phyloP scores from a whole-genome alignment of 768 basidiomycete genomes.

The Phanerodontia chrysosporium region DNA sequence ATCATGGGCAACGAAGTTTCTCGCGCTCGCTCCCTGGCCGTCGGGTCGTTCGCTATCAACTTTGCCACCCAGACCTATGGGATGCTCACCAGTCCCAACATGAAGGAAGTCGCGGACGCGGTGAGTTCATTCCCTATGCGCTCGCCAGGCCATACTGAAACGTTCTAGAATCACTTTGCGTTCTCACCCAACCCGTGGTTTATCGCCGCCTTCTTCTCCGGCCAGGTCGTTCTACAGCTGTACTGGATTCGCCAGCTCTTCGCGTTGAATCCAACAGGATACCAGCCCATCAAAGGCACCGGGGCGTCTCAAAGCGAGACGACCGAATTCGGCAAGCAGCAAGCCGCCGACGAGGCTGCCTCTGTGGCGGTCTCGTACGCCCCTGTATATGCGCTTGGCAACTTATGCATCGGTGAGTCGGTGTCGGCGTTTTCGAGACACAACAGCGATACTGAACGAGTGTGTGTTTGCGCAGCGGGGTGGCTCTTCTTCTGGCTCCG shows the following conservation, averaged over 20 bases:
- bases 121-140: slow-evolving; percentile 12
- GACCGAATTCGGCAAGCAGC: not conserved
- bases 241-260: slow-evolving; percentile 28
- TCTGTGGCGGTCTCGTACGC: slow-evolving; percentile 26
- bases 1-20: slow-evolving; percentile 26
- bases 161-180: slow-evolving; percentile 28
- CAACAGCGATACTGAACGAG: no score
- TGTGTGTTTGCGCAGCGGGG: slow-evolving; percentile 20
- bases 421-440: not conserved
- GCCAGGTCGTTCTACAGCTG: slow-evolving; percentile 24
- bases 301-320: not conserved
- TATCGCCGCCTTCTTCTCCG: slow-evolving; percentile 29
- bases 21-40: slow-evolving; percentile 21
- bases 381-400: slow-evolving; percentile 29
- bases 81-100: slow-evolving; percentile 26
- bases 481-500: slow-evolving; percentile 30
- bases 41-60: slow-evolving; percentile 27
- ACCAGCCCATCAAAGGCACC: slow-evolving; percentile 8
- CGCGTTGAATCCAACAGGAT: slow-evolving; percentile 8
- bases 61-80: slow-evolving; percentile 26
- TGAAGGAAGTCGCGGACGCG: slow-evolving; percentile 29
- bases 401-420: slow-evolving; percentile 29
- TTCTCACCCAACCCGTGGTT: slow-evolving; percentile 30
- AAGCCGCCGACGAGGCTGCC: slow-evolving; percentile 10
- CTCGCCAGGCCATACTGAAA: not conserved